Percentiles rank a stretch among this genome's conserved stretches.
Evolutionary conservation across 345 rosid species (phyloP).

Genomic region (Sisymbrium irio): DNA sequence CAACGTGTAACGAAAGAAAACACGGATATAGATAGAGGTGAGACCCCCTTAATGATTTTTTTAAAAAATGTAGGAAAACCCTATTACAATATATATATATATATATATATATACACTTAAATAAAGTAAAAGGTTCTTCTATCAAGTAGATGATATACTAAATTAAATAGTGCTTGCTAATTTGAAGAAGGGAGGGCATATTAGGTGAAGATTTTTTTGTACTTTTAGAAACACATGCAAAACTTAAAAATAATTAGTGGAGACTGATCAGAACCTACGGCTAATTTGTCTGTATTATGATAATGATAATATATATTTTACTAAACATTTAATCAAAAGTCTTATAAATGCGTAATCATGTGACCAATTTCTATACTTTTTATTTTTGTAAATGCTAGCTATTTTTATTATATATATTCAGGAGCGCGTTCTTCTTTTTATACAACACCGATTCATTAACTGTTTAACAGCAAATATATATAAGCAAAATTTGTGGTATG

Average conservation of each 20-base stretch:
- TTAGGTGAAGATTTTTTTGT: conserved; percentile 36
- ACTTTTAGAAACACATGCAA: conserved; percentile 38
- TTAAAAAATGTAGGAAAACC: background rate
- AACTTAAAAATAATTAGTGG: conserved; percentile 29
- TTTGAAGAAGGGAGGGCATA: conserved; percentile 26
- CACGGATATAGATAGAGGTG: conserved; percentile 19
- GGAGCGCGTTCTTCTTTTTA: background rate
- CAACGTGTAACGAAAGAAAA: conserved; percentile 26
- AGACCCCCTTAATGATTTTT: conserved; percentile 5
- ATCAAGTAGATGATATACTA: conserved; percentile 5
- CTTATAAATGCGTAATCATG: conserved; percentile 26
- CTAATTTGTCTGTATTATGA: conserved; percentile 31
- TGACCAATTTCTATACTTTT: conserved; percentile 24
- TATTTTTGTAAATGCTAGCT: background rate
- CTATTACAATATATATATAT: background rate
- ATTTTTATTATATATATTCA: background rate
- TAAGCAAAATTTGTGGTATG: background rate
- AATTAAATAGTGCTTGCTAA: conserved; percentile 21
- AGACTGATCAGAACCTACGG: conserved; percentile 34
- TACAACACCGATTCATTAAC: background rate
- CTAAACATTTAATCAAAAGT: background rate
- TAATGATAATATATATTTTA: conserved; percentile 20
- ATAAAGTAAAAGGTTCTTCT: background rate
- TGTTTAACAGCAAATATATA: conserved; percentile 3
- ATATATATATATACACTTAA: background rate